A percentile compares a stretch with the other conserved stretches of the same genome.
Conservation (phyloP, 2,329 filamentous ascomycete genomes). For the Penicillium sp. region DNA sequence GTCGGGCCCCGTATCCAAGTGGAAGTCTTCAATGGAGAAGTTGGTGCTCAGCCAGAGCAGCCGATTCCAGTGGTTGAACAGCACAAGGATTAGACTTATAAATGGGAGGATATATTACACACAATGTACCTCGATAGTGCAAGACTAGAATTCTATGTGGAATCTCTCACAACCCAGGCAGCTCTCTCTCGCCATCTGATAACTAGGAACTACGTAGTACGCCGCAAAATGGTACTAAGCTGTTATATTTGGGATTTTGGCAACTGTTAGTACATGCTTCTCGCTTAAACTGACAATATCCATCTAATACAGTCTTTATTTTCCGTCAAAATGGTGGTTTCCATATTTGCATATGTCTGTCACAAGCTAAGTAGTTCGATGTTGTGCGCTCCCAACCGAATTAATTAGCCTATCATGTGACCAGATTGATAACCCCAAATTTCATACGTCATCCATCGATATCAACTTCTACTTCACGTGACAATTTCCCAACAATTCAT, state of each 20-base stretch:
- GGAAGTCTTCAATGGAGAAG: constrained; percentile 23
- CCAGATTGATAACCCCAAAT: constrained; percentile 2
- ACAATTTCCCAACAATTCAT: constrained; percentile 17
- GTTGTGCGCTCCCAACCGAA: background rate
- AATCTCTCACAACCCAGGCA: background rate
- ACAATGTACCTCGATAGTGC: background rate
- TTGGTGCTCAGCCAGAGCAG: constrained; percentile 11
- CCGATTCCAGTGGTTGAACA: constrained; percentile 16
- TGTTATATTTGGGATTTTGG: background rate
- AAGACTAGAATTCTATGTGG: background rate
- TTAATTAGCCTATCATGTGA: background rate
- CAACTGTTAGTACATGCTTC: background rate
- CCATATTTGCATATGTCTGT: background rate
- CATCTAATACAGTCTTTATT: too few species aligned
- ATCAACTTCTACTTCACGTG: constrained; percentile 7
- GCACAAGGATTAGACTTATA: constrained; percentile 4
- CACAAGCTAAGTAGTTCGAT: background rate
- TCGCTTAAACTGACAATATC: background rate
- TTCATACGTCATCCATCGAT: constrained; percentile 9
- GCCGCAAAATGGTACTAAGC: background rate
- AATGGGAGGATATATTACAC: background rate
- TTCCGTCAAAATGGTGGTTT: background rate
- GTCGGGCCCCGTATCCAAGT: constrained; percentile 45
- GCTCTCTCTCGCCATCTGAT: background rate
- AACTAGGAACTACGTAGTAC: background rate